Conservation (phyloP, 495 filamentous ascomycete genomes). For the Massariosphaeria phaeospora region DNA sequence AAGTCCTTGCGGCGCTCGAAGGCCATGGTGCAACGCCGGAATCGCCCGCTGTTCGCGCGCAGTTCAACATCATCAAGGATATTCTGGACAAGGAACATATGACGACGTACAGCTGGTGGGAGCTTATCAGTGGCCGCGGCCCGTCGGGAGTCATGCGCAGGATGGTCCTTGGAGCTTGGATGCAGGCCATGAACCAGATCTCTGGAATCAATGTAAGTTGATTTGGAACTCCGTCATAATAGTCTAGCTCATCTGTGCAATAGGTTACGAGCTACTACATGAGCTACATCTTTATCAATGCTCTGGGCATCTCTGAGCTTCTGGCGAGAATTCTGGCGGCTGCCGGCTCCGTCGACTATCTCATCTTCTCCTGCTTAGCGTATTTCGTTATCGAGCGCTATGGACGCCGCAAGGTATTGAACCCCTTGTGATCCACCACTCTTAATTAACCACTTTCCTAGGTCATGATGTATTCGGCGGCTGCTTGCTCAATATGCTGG, state of each 20-base stretch:
- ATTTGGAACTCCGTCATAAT: too few species aligned
- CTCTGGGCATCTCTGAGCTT: slow-evolving; percentile 31
- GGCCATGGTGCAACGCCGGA: slow-evolving; percentile 25
- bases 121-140: slow-evolving; percentile 32
- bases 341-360: slow-evolving; percentile 36
- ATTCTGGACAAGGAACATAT: slow-evolving; percentile 36
- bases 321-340: slow-evolving; percentile 34
- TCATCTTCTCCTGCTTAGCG: slow-evolving; percentile 36
- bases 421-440: background rate
- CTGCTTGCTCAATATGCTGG: slow-evolving; percentile 37
- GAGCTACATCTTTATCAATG: slow-evolving; percentile 36
- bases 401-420: slow-evolving; percentile 23
- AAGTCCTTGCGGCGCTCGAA: slow-evolving; percentile 36
- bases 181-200: slow-evolving; percentile 39
- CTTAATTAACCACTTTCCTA: slow-evolving; percentile 30
- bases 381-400: slow-evolving; percentile 39
- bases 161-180: slow-evolving; percentile 36
- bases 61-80: slow-evolving; percentile 39
- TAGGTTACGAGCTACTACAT: slow-evolving; percentile 35
- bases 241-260: background rate
- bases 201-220: slow-evolving; percentile 18
- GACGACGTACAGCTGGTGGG: slow-evolving; percentile 35
- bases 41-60: slow-evolving; percentile 28
- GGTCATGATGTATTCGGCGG: slow-evolving; percentile 37
- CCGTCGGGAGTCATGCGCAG: slow-evolving; percentile 33